Evolutionary conservation across 2,329 filamentous ascomycete genomes (phyloP), one percentile per base, ranked within the genome.

Genomic region (Colletotrichum gigasporum): DNA sequence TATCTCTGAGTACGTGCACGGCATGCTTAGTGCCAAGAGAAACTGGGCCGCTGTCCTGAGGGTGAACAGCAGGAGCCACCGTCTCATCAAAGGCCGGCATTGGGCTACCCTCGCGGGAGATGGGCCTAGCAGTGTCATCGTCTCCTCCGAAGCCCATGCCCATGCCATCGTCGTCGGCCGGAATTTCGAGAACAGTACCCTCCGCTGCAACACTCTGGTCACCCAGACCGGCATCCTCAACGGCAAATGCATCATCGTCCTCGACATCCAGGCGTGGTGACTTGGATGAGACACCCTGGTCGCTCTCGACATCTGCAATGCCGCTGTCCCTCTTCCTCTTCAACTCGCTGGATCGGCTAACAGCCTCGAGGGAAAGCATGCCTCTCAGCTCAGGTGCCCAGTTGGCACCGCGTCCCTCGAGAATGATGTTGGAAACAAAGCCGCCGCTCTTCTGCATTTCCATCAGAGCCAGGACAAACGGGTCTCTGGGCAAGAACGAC

Each of bases 291-390:
- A 54, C 52, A 30, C 84, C 83, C 55, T 87, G 85, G 45, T 91
- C 89, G 67, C 84, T 87, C 20, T 91, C 92, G 67, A 96, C 85
- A 72, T 95, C 93, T 44, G 91, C 92, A 68, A 96, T 88, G 22
- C 92, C 94, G 71, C 91, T 94, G 72, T 97, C 94, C 26, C 96
- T 90, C 85, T 99, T 99, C 63, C 96, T 88, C 86, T 98, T 99
- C 58, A 95, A 85, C 66, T 97, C 93, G 62, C 89, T 91, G 41
- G 90, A 86, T 61, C 89, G 89, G 66, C 90, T 90, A 14, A 97
- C 86, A 12, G 92, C 86, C 68, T 96, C 93, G 41, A 97, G 83
- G 2, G 94, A 97, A n/a, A 98, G 82, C 71, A 99, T 88, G n/a
- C 91, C 93, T 65, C 93, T 90, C 18, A 99, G 85, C 78, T 99